phyloP scores from a whole-genome alignment of 75 land plant species.

The Pseudotsuga menziesii region DNA sequence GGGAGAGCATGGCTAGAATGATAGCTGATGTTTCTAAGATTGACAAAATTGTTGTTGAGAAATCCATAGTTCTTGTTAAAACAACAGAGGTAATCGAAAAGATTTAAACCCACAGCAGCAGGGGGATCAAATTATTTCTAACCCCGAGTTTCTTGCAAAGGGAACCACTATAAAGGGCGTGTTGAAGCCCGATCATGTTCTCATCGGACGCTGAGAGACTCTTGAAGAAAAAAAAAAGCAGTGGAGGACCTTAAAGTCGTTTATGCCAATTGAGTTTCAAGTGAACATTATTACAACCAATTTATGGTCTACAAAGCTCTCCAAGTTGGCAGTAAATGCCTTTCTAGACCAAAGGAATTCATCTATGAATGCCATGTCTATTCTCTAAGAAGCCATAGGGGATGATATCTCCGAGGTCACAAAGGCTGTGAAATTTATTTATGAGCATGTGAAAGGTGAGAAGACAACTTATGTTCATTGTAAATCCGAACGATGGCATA shows the following conservation, averaged over 20 bases:
- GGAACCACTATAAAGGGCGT: constrained; percentile 74
- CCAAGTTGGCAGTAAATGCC: too few relatives aligned
- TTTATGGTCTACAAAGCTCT: too few relatives aligned
- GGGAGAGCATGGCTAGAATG: constrained; percentile 93
- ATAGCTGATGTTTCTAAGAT: too few relatives aligned
- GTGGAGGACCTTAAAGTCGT: constrained; percentile 55
- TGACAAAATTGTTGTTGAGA: constrained; percentile 91
- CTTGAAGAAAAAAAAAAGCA: constrained; percentile 68
- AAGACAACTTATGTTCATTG: too few relatives aligned
- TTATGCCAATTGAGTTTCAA: too few relatives aligned
- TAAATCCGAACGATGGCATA: too few relatives aligned
- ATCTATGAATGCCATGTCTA: constrained; percentile 91
- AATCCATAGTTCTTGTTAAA: constrained; percentile 83
- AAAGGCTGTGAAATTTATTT: constrained; percentile 61
- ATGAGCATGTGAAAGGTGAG: too few relatives aligned
- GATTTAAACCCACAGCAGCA: constrained; percentile 67
- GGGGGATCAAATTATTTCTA: constrained; percentile 74
- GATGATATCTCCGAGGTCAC: constrained; percentile 77
- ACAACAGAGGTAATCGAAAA: constrained; percentile 87
- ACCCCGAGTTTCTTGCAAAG: constrained; percentile 84
- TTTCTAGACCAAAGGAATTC: constrained; percentile 84
- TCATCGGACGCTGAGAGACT: constrained; percentile 76
- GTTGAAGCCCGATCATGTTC: constrained; percentile 60
- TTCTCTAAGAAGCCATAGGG: constrained; percentile 87
- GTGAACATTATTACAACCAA: too few relatives aligned